Evolutionary conservation across 148 eudicot genomes (phyloP).

Genomic region (Chenopodium berlandieri): DNA sequence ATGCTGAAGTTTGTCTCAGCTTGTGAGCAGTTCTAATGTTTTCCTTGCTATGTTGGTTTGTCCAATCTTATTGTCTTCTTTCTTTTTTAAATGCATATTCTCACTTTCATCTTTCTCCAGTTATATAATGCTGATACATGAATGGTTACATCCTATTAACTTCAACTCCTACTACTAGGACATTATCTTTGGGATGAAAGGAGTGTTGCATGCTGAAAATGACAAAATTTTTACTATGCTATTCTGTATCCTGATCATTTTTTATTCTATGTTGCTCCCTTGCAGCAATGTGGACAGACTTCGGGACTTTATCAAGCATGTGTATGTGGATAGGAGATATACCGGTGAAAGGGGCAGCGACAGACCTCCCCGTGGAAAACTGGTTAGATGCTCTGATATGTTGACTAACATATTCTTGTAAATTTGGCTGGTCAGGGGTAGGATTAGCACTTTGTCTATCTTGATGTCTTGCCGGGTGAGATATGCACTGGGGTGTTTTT

Average conservation of each 20-base stretch:
- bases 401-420: neutral
- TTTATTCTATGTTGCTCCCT: slow-evolving; percentile 12
- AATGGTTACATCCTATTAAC: neutral
- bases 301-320: slow-evolving; percentile 88
- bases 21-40: no score
- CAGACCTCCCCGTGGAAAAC: slow-evolving; percentile 61
- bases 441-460: neutral
- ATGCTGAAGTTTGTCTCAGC: no score
- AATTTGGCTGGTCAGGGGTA: neutral
- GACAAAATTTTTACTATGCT: neutral
- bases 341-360: slow-evolving; percentile 76
- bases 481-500: neutral
- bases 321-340: slow-evolving; percentile 89
- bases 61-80: neutral
- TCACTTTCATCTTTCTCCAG: neutral
- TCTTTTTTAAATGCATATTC: neutral
- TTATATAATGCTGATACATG: neutral
- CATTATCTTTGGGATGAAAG: neutral
- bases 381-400: slow-evolving; percentile 39
- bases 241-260: neutral
- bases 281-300: slow-evolving; percentile 79
- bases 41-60: neutral
- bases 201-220: neutral
- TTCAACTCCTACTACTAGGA: neutral
- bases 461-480: neutral